phyloP scores from a whole-genome alignment of 352 stramenopile genomes.

The Pythium plurisporium region DNA sequence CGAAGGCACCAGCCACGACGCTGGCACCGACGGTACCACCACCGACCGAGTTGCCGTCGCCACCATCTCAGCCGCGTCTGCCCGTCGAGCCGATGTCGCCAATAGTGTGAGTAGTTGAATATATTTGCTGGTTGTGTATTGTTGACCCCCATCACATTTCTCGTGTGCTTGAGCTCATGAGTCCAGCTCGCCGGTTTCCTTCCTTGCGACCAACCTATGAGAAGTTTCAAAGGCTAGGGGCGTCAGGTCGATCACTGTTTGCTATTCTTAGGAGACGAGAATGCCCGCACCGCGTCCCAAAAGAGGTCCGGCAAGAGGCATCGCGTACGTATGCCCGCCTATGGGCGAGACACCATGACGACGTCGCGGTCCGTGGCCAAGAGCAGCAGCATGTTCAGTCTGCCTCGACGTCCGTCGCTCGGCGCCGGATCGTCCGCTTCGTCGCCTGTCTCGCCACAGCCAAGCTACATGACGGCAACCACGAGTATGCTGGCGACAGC shows the following conservation, averaged over 20 bases:
- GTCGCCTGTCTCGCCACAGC: background rate
- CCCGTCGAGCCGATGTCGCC: conserved; percentile 5
- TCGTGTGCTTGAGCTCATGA: background rate
- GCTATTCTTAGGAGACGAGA: background rate
- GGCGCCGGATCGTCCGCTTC: background rate
- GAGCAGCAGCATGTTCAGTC: conserved; percentile 26
- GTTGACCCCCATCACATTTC: background rate
- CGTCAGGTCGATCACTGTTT: background rate
- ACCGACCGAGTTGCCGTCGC: background rate
- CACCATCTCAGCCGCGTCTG: background rate
- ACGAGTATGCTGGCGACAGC: background rate
- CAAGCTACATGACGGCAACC: conserved; percentile 10
- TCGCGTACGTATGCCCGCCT: background rate
- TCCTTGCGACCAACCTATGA: background rate
- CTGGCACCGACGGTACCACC: background rate
- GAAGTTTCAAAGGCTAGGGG: background rate
- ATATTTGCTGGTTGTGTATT: conserved; percentile 10
- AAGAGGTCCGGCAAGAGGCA: background rate
- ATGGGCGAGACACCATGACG: conserved; percentile 16
- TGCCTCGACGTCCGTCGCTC: conserved; percentile 21
- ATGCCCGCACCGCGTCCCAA: conserved; percentile 7
- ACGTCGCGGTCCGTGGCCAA: conserved; percentile 21
- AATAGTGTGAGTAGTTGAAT: conserved; percentile 24
- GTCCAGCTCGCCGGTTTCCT: conserved; percentile 4
- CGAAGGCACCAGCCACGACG: background rate